phyloP scores from a whole-genome alignment of 73 alveolate genomes.

The Effrenium voratum region DNA sequence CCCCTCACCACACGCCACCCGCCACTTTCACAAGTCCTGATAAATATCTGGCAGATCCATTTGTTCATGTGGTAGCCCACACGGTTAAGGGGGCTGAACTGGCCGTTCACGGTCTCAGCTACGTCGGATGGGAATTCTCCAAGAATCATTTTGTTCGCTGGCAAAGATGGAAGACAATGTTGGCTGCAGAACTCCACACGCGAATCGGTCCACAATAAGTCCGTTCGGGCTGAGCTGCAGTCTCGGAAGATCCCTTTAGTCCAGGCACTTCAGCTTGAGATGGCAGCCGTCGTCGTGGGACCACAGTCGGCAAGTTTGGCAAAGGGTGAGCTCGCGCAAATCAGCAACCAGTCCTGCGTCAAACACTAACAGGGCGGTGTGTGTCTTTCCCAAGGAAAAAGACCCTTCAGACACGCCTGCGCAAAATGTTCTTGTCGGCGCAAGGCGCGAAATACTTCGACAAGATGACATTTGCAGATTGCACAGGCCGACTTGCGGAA shows the following conservation, averaged over 20 bases:
- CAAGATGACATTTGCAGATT: background rate
- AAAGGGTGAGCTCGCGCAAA: background rate
- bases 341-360: background rate
- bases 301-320: background rate
- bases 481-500: background rate
- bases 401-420: background rate
- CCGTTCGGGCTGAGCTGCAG: background rate
- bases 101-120: background rate
- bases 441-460: background rate
- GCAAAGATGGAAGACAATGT: background rate
- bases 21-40: too few species aligned
- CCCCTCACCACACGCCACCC: too few species aligned
- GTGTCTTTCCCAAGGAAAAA: background rate
- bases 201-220: background rate
- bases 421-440: background rate
- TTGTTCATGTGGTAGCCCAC: background rate
- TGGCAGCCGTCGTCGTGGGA: background rate
- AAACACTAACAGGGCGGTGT: background rate
- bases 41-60: background rate
- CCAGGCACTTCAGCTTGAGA: background rate
- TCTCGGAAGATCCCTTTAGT: background rate
- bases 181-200: background rate
- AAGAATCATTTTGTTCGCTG: background rate
- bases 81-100: background rate
- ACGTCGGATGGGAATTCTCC: background rate